These are phyloP conservation scores for Ophiostoma novo-ulmi DNA, from an alignment of 2,329 filamentous ascomycete genomes.

Conservation along the genomic window DNA sequence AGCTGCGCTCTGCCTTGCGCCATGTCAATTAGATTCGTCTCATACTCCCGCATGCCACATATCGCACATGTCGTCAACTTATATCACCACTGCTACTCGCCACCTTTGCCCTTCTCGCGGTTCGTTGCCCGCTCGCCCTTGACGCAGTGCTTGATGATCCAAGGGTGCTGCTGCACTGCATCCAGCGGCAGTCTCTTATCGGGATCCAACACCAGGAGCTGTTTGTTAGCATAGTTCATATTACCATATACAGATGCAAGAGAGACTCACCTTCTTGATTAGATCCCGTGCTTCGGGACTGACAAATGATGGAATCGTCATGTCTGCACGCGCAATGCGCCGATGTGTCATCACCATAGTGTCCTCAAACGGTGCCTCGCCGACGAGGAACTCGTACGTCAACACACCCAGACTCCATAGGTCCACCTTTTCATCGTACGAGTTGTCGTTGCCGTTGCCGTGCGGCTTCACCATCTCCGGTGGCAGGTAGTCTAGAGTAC, in stretches of 20 bases:
- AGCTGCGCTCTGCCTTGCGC: constrained; percentile 10
- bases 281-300: constrained; percentile 85
- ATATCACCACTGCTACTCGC: not conserved
- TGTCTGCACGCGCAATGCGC: constrained; percentile 82
- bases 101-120: constrained; percentile 44
- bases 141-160: constrained; percentile 93
- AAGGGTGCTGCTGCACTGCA: constrained; percentile 82
- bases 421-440: constrained; percentile 92
- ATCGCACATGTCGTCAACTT: not conserved
- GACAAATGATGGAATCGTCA: constrained; percentile 86
- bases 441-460: constrained; percentile 68
- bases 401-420: constrained; percentile 92
- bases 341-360: constrained; percentile 90
- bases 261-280: constrained; percentile 70
- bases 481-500: constrained; percentile 93
- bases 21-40: constrained; percentile 6
- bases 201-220: constrained; percentile 86
- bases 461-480: constrained; percentile 88
- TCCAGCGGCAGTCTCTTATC: constrained; percentile 89
- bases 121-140: constrained; percentile 53
- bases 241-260: not conserved
- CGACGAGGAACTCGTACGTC: constrained; percentile 93
- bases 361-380: constrained; percentile 95
- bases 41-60: not conserved
- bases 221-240: constrained; percentile 26